phyloP scores from a whole-genome alignment of 2,329 filamentous ascomycete genomes.

The Ceratocystis colombiana region DNA sequence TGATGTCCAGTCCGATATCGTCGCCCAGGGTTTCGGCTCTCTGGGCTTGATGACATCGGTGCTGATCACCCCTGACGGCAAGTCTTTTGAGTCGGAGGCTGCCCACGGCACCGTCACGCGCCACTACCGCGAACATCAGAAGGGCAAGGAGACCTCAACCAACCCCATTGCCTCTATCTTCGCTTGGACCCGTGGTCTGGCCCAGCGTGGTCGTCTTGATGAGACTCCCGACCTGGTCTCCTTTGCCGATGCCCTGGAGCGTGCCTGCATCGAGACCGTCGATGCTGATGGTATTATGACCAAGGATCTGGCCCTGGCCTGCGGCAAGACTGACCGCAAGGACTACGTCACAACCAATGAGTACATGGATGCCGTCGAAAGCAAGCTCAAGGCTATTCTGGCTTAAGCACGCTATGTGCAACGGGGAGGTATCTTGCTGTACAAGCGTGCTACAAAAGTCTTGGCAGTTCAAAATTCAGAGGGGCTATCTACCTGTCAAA shows the following conservation, averaged over 20 bases:
- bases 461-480: background rate
- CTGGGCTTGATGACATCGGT: constrained; percentile 98
- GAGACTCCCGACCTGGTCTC: constrained; percentile 81
- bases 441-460: background rate
- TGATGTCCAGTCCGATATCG: constrained; percentile 96
- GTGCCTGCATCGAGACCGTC: constrained; percentile 88
- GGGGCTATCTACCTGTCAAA: background rate
- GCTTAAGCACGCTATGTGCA: constrained; percentile 13
- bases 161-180: constrained; percentile 99
- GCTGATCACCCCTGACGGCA: constrained; percentile 90
- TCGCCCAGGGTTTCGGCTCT: constrained; percentile 95
- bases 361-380: constrained; percentile 89
- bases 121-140: constrained; percentile 98
- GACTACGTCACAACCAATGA: constrained; percentile 86
- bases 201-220: constrained; percentile 89
- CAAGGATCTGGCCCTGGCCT: constrained; percentile 94
- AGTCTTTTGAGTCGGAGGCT: constrained; percentile 94
- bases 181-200: constrained; percentile 90
- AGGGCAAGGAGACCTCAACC: constrained; percentile 91
- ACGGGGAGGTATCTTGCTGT: no score
- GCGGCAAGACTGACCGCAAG: constrained; percentile 72
- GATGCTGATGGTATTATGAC: constrained; percentile 95
- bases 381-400: constrained; percentile 68
- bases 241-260: constrained; percentile 85
- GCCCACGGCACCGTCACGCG: constrained; percentile 97